Base-by-base conservation (phyloP, 1,284 basidiomycete species). In the Tetrapyrgos nigripes region DNA sequence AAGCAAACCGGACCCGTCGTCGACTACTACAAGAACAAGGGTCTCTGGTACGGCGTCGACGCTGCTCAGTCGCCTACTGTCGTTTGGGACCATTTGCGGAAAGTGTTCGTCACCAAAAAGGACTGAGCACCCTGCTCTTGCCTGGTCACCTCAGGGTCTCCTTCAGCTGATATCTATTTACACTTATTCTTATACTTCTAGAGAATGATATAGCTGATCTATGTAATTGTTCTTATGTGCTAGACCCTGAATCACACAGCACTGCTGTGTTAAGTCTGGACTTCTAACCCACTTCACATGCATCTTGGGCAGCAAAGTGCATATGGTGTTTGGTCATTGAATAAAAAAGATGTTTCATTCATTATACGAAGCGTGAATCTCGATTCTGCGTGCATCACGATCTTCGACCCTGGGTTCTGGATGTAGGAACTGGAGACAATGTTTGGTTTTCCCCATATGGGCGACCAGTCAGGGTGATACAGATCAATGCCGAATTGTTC, bases 21-120 rank as follows among this genome's bases (percentile, higher is more conserved):
- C n/a, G 94, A 94, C 55, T 98, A 97, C 82, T 99, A 99, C 87
- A 93, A 92, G 77, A 83, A 85, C 66, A 91, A 94, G 70, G 91
- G 93, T 50, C 84, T 97, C 53, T 97, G 94, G 94, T 80, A 84
- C 56, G 91, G 90, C 46, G 85, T 99, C 64, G 97, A 99, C 72
- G 97, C 96, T 58, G 92, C 96, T 27, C 97, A 98, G 79, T 86
- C 89, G 45, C 97, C 97, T 17, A 85, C 82, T 62, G 84, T 97
- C 59, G 96, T 98, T 27, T 98, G 96, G 96, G 87, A 91, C 64
- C 88, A 87, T 75, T 78, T 98, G 66, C 78, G 82, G 59, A 83
- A 85, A 67, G 26, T 58, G 17, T 58, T 58, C 44, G n/a, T 17
- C 27, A 40, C 37, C 37, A 40, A 40, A 40, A 40, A 40, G 17